Evolutionary conservation across 1,139 yeast genomes (phyloP), one percentile per base, ranked within the genome.

Genomic region (Schwanniomyces etchellsii): DNA sequence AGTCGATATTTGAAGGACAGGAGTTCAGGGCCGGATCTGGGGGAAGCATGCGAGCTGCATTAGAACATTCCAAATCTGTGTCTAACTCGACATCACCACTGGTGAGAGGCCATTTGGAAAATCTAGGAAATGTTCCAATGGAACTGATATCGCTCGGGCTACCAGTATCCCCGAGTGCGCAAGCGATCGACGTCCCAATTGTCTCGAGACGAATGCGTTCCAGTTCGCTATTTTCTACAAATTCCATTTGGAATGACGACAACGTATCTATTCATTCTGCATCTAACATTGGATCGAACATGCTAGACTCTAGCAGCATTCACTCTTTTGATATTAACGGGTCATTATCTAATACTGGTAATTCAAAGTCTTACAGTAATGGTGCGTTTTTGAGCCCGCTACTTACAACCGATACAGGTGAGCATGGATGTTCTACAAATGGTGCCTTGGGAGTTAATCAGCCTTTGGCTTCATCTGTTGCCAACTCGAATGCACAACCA

Each of bases 241-340:
- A 63, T 40, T 64, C 71, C 28, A 67, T 67, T 33, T 67, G 74
- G 74, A 67, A 67, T 39, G 73, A 67, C 50, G 74, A 59, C 40
- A 46, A 49, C 22, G 40, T 39, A 16, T 42, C 53, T 11, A 28
- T 33, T 10, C 39, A 40, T 30, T 35, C 49, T 14, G 45, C 52
- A 9, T 41, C 47, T 6, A 43, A 45, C 7, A 34, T 36, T 12
- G 33, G 35, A 20, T 28, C 43, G 5, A 39, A 34, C 7, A 32
- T 42, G 15, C 31, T 47, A 27, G 50, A 46, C 14, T 36, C 32
- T 25, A 23, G 37, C 18, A 42, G 48, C 31, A 30, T 42, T 12
- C 43, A 43, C 24, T 47, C 43, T 14, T 33, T 45, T 34, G 39
- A 48, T 5, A 28, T 29, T 21, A 20, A 31, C 16, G 14, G 35